A percentile compares a stretch with the other conserved stretches of the same genome.
phyloP scores from a whole-genome alignment of 2,329 filamentous ascomycete species.

The Helotiales sp. region DNA sequence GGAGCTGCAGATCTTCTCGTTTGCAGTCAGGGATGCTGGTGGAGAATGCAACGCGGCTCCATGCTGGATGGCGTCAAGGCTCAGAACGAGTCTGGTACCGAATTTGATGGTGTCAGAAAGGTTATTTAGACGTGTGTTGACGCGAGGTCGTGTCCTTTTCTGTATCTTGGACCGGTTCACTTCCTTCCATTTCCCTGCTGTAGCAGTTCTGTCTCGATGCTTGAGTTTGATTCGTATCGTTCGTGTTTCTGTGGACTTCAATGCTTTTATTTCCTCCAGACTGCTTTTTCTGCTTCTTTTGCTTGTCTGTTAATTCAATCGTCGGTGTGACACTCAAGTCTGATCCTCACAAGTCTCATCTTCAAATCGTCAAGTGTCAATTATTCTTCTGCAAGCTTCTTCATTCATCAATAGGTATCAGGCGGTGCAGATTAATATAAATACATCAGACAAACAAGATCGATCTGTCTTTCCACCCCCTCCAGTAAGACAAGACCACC shows the following conservation, averaged over 20 bases:
- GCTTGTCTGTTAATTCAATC: too few species aligned
- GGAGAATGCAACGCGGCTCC: slow-evolving; percentile 3
- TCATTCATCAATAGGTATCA: slow-evolving; percentile 14
- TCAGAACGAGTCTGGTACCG: neutral
- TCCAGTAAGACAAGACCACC: slow-evolving; percentile 20
- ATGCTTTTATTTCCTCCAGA: too few species aligned
- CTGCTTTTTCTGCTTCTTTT: neutral
- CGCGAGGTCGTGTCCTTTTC: too few species aligned
- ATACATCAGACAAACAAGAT: slow-evolving; percentile 27
- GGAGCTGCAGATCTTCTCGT: neutral
- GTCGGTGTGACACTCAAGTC: too few species aligned
- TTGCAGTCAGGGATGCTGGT: neutral
- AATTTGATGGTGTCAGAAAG: slow-evolving; percentile 7
- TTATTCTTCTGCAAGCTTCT: neutral
- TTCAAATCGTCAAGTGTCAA: neutral
- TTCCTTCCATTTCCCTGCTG: neutral
- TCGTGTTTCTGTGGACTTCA: too few species aligned
- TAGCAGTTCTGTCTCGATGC: neutral
- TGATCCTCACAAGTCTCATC: neutral
- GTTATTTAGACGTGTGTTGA: slow-evolving; percentile 8
- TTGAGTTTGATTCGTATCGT: neutral
- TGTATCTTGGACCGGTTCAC: too few species aligned
- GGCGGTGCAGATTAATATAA: slow-evolving; percentile 25
- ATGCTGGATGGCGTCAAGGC: slow-evolving; percentile 21
- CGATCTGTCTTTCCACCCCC: slow-evolving; percentile 5